Conservation (phyloP, 2,329 filamentous ascomycete species). For the Venturia pyrina region DNA sequence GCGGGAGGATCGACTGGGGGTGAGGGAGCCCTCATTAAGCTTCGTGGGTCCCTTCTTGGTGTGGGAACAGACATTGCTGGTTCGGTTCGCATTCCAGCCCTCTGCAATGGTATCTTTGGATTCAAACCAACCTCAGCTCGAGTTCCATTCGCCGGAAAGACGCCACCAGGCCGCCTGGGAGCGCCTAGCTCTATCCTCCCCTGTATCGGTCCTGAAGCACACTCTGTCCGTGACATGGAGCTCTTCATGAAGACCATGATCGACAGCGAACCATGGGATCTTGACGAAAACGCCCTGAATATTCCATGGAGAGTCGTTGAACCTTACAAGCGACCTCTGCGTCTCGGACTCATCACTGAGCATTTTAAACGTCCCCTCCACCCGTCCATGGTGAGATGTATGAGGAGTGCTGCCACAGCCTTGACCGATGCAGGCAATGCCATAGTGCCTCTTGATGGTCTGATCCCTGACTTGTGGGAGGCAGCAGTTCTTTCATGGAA, state of each 20-base stretch:
- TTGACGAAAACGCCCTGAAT: conserved; percentile 33
- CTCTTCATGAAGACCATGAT: conserved; percentile 35
- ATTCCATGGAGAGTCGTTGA: conserved; percentile 36
- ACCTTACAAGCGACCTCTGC: conserved; percentile 13
- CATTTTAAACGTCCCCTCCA: conserved; percentile 40
- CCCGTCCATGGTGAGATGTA: conserved; percentile 38
- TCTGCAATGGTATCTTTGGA: conserved; percentile 45
- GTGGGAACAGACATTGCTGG: conserved; percentile 54
- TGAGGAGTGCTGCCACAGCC: conserved; percentile 30
- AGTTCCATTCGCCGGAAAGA: conserved; percentile 19
- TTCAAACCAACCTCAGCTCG: conserved; percentile 17
- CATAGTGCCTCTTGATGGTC: conserved; percentile 27
- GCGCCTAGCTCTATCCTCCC: conserved; percentile 25
- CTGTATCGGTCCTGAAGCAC: conserved; percentile 34
- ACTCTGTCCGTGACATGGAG: conserved; percentile 30
- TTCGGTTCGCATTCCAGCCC: conserved; percentile 70
- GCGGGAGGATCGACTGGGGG: conserved; percentile 58
- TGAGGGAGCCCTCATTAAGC: conserved; percentile 49
- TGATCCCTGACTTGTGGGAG: conserved; percentile 23
- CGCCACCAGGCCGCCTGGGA: conserved; percentile 22
- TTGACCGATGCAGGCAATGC: conserved; percentile 37
- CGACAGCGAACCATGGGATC: conserved; percentile 32
- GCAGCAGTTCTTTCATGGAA: conserved; percentile 29
- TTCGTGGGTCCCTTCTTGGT: conserved; percentile 49
- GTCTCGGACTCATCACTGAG: conserved; percentile 21